These are phyloP conservation scores for Globisporangium iwayamae DNA, from an alignment of 352 stramenopile genomes.

Conservation along the genomic window DNA sequence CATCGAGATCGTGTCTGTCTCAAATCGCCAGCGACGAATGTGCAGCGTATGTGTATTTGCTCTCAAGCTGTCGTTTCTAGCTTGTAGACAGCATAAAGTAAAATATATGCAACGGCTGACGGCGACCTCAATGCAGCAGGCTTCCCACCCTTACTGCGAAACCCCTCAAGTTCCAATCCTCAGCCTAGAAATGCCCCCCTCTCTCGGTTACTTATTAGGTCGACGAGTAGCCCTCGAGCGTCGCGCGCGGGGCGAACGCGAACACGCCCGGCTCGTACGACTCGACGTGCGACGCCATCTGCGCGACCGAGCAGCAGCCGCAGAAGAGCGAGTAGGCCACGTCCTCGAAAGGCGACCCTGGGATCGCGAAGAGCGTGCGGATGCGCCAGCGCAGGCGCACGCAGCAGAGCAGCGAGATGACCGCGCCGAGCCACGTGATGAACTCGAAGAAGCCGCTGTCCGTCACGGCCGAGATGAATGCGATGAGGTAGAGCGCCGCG, in stretches of 20 bases:
- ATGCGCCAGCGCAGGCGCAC: conserved; percentile 57
- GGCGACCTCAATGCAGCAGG: too few species aligned
- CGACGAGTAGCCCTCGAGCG: conserved; percentile 59
- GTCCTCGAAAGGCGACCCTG: conserved; percentile 55
- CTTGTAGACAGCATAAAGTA: too few species aligned
- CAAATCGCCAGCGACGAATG: too few species aligned
- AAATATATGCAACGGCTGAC: too few species aligned
- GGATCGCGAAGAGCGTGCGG: conserved; percentile 58
- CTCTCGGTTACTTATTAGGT: conserved; percentile 24
- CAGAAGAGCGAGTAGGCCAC: conserved; percentile 46
- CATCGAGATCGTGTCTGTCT: too few species aligned
- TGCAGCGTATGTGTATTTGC: too few species aligned
- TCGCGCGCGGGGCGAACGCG: conserved; percentile 54
- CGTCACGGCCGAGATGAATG: conserved; percentile 29
- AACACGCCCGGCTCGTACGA: conserved; percentile 69
- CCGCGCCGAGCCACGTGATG: conserved; percentile 34
- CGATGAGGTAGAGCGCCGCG: conserved; percentile 45
- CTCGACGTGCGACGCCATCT: conserved; percentile 80
- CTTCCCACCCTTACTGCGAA: background rate
- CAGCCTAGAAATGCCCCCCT: too few species aligned
- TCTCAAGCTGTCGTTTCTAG: too few species aligned
- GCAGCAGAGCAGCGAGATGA: conserved; percentile 37
- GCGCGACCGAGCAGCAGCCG: conserved; percentile 69
- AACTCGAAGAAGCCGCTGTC: conserved; percentile 45
- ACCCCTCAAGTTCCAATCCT: background rate